These are phyloP conservation scores for Incumbomyces lentus DNA, from an alignment of 2,329 filamentous ascomycete species.

Conservation along the genomic window DNA sequence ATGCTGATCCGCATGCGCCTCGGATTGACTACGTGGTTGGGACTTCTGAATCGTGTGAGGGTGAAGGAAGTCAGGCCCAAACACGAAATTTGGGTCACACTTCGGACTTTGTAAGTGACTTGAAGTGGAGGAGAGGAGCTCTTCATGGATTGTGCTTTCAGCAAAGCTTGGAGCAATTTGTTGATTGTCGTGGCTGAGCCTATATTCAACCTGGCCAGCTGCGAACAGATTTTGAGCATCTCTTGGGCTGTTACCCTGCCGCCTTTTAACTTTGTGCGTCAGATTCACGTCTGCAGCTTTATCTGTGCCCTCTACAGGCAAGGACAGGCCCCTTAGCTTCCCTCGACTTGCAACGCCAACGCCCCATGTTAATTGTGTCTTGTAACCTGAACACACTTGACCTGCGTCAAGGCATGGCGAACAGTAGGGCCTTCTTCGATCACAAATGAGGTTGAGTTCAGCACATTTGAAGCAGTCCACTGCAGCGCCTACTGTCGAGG, in stretches of 20 bases:
- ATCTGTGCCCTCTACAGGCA: slow-evolving; percentile 47
- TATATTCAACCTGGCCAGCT: not conserved
- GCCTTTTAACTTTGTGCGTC: not conserved
- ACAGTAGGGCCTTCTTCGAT: slow-evolving; percentile 86
- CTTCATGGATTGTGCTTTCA: not conserved
- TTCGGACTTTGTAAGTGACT: not conserved
- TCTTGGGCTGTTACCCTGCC: not conserved
- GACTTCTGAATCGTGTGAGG: not conserved
- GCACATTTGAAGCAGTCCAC: slow-evolving; percentile 94
- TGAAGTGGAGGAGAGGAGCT: not conserved
- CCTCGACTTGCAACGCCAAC: slow-evolving; percentile 90
- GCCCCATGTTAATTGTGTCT: slow-evolving; percentile 94
- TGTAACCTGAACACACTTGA: slow-evolving; percentile 90
- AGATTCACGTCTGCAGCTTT: slow-evolving; percentile 12
- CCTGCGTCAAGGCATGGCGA: slow-evolving; percentile 86
- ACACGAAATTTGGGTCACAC: slow-evolving; percentile 1
- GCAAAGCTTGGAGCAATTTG: not conserved
- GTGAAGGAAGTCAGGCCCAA: not conserved
- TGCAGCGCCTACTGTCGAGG: slow-evolving; percentile 75
- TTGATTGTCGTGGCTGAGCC: not conserved
- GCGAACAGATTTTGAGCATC: not conserved
- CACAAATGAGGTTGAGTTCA: slow-evolving; percentile 74
- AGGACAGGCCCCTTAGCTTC: slow-evolving; percentile 77
- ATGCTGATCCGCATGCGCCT: not conserved
- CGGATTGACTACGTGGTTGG: not conserved